These are phyloP conservation scores for Artemisia argyi DNA, from an alignment of 129 eudicot genomes.

Conservation along the genomic window DNA sequence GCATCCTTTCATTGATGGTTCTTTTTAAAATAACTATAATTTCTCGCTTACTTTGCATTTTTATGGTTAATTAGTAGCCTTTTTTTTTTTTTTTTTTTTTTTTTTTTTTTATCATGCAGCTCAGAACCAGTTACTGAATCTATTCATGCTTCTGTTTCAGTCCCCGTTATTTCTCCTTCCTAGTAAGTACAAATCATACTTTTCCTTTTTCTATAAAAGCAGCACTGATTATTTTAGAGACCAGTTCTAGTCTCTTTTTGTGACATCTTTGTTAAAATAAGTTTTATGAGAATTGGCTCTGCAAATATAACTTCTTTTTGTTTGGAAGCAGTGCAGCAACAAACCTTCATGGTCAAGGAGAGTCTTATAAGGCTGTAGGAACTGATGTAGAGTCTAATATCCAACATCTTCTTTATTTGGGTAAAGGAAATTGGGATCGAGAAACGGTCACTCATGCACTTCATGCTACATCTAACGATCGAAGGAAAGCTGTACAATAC, in stretches of 20 bases:
- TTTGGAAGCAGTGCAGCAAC: constrained; percentile 38
- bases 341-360: constrained; percentile 60
- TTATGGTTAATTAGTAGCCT: not conserved
- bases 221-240: not conserved
- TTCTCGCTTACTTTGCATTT: not conserved
- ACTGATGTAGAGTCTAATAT: constrained; percentile 46
- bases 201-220: not conserved
- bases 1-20: not conserved
- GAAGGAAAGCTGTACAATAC: constrained; percentile 75
- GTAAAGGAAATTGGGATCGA: constrained; percentile 77
- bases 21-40: not conserved
- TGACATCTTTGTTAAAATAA: no score
- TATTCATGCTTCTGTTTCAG: constrained; percentile 31
- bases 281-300: not conserved
- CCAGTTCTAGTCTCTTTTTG: not conserved
- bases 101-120: constrained; percentile 25
- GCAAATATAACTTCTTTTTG: not conserved
- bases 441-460: constrained; percentile 70
- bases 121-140: constrained; percentile 35
- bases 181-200: constrained; percentile 22
- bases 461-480: constrained; percentile 66
- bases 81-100: no score
- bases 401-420: constrained; percentile 70
- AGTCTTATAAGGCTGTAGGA: constrained; percentile 69
- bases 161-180: constrained; percentile 27